Evolutionary conservation across 768 basidiomycete species (phyloP), one percentile per base, ranked within the genome.

Genomic region (Agrocybe chaxingu): DNA sequence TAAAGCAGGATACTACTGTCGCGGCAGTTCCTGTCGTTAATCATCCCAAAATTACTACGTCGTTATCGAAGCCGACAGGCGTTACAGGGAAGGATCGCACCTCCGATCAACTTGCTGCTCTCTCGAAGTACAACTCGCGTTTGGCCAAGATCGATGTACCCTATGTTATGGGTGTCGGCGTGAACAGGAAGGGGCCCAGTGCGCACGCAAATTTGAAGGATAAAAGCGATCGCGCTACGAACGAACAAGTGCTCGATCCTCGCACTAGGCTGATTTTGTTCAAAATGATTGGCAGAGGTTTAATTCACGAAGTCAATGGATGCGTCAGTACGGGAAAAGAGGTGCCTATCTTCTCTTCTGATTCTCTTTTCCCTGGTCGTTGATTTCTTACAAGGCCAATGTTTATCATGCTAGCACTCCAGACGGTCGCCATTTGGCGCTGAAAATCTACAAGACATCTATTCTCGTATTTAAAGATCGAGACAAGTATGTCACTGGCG

Each of bases 281-380:
- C 73, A 97, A 97, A 72, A 93, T 98, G 89, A 90, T 97, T 48
- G 90, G 92, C 3, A 76, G 94, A 45, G 94, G 85, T 0, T 63
- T 98, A 11, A 80, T 99, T 10, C 82, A 88, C 47, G 88, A 92
- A 65, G 85, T 99, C 41, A 96, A 98, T 57, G 93, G 95, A 2
- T 98, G 97, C 69, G 85, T 99, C 38, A 94, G 91, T 61, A 98
- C 97, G 0, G 97, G 97, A 29, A 99, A 99, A 77, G 97, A 99
- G 81, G 94, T 91, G 48, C 13, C 77, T 44, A 45, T 30, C 29
- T 42, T n/a, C 13, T n/a, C 19, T 45, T 48, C 30, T 33, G 37
- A 51, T 29, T 18, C 30, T 34, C 33, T 51, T 33, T 41, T 16
- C 45, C 46, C 32, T 49, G 7, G 57, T 47, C 34, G 24, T 45